Base-by-base conservation (phyloP, 192 early-diverging fungal genomes). In the Dispira simplex region DNA sequence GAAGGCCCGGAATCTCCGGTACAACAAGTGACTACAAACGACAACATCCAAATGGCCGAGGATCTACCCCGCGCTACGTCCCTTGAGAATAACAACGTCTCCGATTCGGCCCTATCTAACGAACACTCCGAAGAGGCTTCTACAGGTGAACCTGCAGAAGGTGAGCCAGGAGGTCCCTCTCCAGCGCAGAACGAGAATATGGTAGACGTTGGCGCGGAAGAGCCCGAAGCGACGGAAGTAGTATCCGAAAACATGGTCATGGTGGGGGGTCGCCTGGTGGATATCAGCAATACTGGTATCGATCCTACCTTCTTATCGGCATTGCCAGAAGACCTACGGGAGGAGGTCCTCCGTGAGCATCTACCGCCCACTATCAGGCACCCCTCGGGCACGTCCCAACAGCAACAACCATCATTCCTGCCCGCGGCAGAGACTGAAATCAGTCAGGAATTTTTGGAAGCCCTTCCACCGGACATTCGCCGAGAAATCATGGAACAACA, bases 241-340 rank as follows among this genome's bases (percentile, higher is more conserved):
- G 66, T 49, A 12, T 55, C 14, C 11, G 73, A 64, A 32, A 51
- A 66, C 10, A n/a, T 69, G 46, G 79, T 96, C 0, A 84, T 74
- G 46, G 79, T 99, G 44, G 79, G 88, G 67, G 96, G 94, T 3
- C 75, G 81, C 45, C 64, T 77, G 65, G 77, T 95, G 0, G 94
- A 99, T 63, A 92, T 99, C 46, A 89, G 92, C 0, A 91, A 90
- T 21, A 88, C 87, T 20, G 96, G 91, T 11, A 99, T 99, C 48
- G 96, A 99, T 66, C 80, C 83, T 6, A 86, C 86, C 65, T 99
- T 99, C 70, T 75, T 99, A 62, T 84, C 89, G 65, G 96, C 96
- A 2, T 74, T 99, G 27, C 96, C 96, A 0, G 94, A 95, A 28
- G 93, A 97, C 53, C 71, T 99, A 68, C 87, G 92, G 47, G 81